Base-by-base conservation (phyloP, 2,329 filamentous ascomycete genomes). In the Trichoderma endophyticum region DNA sequence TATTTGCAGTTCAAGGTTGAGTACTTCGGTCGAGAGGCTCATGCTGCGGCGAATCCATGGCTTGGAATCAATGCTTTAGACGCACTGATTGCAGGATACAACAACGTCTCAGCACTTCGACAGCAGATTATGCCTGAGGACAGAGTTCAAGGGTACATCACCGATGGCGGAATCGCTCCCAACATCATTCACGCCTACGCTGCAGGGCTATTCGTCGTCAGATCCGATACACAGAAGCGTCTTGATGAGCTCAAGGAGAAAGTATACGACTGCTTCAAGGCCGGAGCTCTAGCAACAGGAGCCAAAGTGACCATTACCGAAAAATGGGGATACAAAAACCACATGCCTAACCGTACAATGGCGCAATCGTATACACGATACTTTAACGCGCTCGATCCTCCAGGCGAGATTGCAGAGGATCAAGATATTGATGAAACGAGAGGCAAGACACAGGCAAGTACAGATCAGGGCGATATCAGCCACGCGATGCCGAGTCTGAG, bases 401-500 rank as follows among this genome's bases (percentile, higher is more conserved):
- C 72, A 51, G 79, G 75, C 56, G 76, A 24, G 67, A 83, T 82
- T 73, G 77, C 81, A 0, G 73, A 73, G 1, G 79, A 83, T 34
- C 80, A 80, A 12, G 82, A 84, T 3, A 63, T 83, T 7, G 85
- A 86, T 71, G 78, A 82, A 67, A 77, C 82, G 11, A 75, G 78
- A 4, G 84, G 84, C 0, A 76, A 79, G 28, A 85, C 83, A n/a
- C 83, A 82, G 75, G 87, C 88, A 5, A 88, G 86, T 74, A 89
- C 87, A 0, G 88, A 90, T 76, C 87, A 89, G 79, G 89, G 88
- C 0, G 84, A 90, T 73, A 78, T 90, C 69, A 88, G 85, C 74
- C 86, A 90, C 75, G 85, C 82, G 1, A 83, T 89, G 81, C 89
- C 88, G 51, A 87, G 85, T 68, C 77, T 90, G 48, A 86, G 83